These are phyloP conservation scores for Isoetes taiwanensis DNA, from an alignment of 75 land plant genomes.

Conservation along the genomic window DNA sequence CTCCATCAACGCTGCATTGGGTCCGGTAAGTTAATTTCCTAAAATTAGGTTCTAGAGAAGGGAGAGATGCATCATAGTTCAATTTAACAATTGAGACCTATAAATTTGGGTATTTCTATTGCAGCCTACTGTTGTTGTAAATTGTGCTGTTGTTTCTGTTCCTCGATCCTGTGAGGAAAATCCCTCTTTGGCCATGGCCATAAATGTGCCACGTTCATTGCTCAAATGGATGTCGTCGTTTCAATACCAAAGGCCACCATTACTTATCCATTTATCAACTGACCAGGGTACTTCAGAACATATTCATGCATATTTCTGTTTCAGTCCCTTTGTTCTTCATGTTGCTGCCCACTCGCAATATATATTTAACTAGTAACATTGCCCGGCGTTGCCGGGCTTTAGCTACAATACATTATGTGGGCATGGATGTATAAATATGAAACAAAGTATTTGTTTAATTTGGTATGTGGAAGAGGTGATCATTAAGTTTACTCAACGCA, in stretches of 20 bases:
- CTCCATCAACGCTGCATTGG: slow-evolving; percentile 31
- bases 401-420: too few species aligned
- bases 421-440: too few species aligned
- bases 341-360: too few species aligned
- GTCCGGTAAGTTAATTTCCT: slow-evolving; percentile 34
- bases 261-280: slow-evolving; percentile 79
- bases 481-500: too few species aligned
- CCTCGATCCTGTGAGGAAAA: slow-evolving; percentile 83
- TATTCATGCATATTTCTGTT: too few species aligned
- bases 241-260: slow-evolving; percentile 13
- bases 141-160: slow-evolving; percentile 82
- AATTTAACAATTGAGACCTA: background rate
- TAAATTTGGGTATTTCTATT: background rate
- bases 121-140: slow-evolving; percentile 74
- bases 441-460: too few species aligned
- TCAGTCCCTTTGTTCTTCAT: too few species aligned
- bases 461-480: too few species aligned
- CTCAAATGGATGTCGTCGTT: slow-evolving; percentile 61
- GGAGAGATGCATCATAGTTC: background rate
- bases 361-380: too few species aligned
- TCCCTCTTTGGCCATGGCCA: slow-evolving; percentile 51
- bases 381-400: too few species aligned
- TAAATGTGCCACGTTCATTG: slow-evolving; percentile 60
- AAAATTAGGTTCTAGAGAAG: background rate
- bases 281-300: slow-evolving; percentile 98